A percentile compares a stretch with the other conserved stretches of the same genome.
Evolutionary conservation across 805 yeast genomes (phyloP).

Genomic region (Saturnispora ahearnii): DNA sequence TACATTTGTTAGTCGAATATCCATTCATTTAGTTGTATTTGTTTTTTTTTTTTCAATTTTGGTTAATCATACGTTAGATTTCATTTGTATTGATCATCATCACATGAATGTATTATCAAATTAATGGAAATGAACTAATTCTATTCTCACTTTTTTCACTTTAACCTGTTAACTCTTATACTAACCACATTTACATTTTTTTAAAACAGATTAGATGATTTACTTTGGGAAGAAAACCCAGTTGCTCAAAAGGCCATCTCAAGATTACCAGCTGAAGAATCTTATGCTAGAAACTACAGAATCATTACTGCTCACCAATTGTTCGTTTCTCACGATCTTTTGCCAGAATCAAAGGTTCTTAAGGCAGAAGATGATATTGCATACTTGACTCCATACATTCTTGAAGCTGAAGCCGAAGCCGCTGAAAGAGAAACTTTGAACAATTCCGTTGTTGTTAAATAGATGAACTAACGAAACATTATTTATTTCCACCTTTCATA

Average conservation of each 20-base stretch:
- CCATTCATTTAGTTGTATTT: too few relatives aligned
- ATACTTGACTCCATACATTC: constrained; percentile 78
- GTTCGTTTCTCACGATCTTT: constrained; percentile 71
- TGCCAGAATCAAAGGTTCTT: constrained; percentile 72
- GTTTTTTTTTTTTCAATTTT: too few relatives aligned
- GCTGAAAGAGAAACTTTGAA: constrained; percentile 84
- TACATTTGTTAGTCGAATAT: too few relatives aligned
- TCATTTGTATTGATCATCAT: too few relatives aligned
- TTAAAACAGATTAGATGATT: constrained; percentile 62
- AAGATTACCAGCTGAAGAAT: constrained; percentile 77
- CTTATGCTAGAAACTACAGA: constrained; percentile 89
- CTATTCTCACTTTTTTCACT: background rate
- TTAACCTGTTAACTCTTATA: background rate
- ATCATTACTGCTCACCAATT: constrained; percentile 87
- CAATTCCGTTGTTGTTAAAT: constrained; percentile 43
- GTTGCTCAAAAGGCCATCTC: constrained; percentile 76
- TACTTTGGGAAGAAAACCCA: constrained; percentile 81
- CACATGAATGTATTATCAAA: too few relatives aligned
- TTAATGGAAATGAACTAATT: too few relatives aligned
- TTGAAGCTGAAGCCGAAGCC: constrained; percentile 91
- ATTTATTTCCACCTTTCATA: background rate
- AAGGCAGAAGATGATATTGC: constrained; percentile 73
- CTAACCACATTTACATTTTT: background rate
- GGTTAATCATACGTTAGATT: too few relatives aligned
- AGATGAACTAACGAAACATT: constrained; percentile 1